Conservation (phyloP, 2,329 filamentous ascomycete genomes). For the Chrysoporthe puriensis region DNA sequence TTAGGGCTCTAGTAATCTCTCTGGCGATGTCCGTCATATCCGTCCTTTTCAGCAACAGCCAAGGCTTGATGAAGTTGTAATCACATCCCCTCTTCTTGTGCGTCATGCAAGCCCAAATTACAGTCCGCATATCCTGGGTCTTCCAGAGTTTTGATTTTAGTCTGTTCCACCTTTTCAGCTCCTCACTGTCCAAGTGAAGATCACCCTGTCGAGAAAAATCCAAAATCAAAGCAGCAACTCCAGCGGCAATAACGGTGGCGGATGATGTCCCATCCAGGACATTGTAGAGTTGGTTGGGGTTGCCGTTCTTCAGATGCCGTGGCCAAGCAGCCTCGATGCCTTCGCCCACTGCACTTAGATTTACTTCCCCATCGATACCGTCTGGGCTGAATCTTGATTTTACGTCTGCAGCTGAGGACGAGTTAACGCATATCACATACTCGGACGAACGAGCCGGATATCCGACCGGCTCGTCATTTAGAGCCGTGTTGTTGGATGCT, state of each 20-base stretch:
- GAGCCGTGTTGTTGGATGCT: conserved; percentile 2
- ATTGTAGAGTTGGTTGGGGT: background rate
- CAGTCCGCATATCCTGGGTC: background rate
- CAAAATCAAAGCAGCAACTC: background rate
- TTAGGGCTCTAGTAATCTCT: background rate
- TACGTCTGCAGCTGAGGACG: background rate
- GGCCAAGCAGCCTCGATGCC: background rate
- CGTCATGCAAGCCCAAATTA: background rate
- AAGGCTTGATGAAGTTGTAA: background rate
- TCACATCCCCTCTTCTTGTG: background rate
- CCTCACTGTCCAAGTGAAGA: background rate
- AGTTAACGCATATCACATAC: background rate
- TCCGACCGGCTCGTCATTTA: background rate
- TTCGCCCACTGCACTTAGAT: background rate
- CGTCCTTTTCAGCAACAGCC: background rate
- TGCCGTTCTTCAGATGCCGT: background rate
- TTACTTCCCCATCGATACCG: background rate
- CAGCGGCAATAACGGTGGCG: background rate
- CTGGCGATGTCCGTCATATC: background rate
- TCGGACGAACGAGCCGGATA: background rate
- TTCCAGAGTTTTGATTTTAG: background rate
- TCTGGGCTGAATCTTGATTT: background rate
- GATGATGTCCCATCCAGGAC: background rate
- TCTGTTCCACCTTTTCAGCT: background rate
- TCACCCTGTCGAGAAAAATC: background rate